phyloP scores from a whole-genome alignment of 1,284 basidiomycete species.

The Cryptococcus sp. region DNA sequence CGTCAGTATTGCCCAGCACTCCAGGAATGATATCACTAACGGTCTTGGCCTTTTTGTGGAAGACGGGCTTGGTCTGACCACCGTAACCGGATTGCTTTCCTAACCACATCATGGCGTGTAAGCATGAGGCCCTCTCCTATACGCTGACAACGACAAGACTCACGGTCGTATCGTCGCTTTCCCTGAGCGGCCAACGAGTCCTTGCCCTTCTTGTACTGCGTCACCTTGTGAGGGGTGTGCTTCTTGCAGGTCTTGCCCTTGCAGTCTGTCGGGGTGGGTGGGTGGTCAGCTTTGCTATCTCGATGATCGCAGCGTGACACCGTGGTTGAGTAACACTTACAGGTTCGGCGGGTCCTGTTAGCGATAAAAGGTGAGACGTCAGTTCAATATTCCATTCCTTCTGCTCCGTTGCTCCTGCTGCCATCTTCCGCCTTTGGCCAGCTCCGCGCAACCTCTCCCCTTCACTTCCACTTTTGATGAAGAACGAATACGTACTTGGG shows the following conservation, averaged over 20 bases:
- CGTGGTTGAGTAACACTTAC: constrained; percentile 28
- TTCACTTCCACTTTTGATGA: neutral
- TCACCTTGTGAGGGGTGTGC: constrained; percentile 97
- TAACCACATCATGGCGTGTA: constrained; percentile 2
- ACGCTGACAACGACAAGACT: constrained; percentile 15
- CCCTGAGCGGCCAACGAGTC: constrained; percentile 95
- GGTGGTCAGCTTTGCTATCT: neutral
- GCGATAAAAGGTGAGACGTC: constrained; percentile 4
- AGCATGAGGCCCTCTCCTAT: neutral
- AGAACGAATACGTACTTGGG: constrained; percentile 38
- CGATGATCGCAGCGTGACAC: neutral
- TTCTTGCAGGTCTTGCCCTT: constrained; percentile 98
- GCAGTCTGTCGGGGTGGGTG: constrained; percentile 66
- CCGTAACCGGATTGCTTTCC: constrained; percentile 97
- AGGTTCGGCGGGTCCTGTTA: constrained; percentile 53
- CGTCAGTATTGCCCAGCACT: constrained; percentile 1
- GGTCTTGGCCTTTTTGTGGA: constrained; percentile 72
- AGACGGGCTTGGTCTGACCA: constrained; percentile 99
- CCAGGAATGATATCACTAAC: constrained; percentile 23
- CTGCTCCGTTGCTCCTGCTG: neutral
- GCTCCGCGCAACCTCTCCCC: neutral
- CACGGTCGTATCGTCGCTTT: constrained; percentile 98
- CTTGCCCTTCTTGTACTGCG: constrained; percentile 99
- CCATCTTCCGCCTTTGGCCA: neutral
- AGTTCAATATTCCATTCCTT: constrained; percentile 12